Base-by-base conservation (phyloP, 2,329 filamentous ascomycete species). In the Pseudocercospora vitis region DNA sequence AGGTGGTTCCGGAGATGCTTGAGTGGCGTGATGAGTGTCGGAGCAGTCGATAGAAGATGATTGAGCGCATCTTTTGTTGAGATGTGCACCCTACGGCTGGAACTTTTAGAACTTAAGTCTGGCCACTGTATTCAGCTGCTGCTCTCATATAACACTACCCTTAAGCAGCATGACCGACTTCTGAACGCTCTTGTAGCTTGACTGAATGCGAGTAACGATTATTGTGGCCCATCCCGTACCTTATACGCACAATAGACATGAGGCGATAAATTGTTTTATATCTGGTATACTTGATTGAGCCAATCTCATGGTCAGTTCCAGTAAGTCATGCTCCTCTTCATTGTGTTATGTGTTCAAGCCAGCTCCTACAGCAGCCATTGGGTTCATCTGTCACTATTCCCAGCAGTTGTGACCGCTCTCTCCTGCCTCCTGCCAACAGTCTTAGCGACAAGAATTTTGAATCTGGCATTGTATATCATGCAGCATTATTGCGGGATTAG, bases 1-100 rank as follows among this genome's bases (percentile, higher is more conserved):
- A 56, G 76, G 76, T 12, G 66, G 57, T 40, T 24, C 48, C n/a
- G 31, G 48, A 23, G 48, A 50, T 29, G 23, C 33, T n/a, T 40
- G n/a, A n/a, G 37, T 23, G 37, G 19, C 4, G n/a, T 24, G 18
- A 18, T 1, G 9, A 19, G 37, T 24, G 19, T 16, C 19, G 7
- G 3, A 12, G 35, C 12, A 19, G 11, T 40, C 19, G 37, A 3
- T n/a, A 16, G 31, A 7, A 11, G 11, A 29, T 11, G 26, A 29
- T 29, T 6, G 26, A 29, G 11, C 26, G 26, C 6, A 29, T 11
- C 26, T 29, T 29, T 11, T 29, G 6, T 11, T 29, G 26, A 6
- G 26, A 11, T 11, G 6, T 11, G 26, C 26, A 29, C 11, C 26
- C 26, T 29, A 11, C 6, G 26, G 26, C 26, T 29, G 26, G 11